These are phyloP conservation scores for Glaciozyma antarctica DNA, from an alignment of 768 basidiomycete species.

Conservation along the genomic window DNA sequence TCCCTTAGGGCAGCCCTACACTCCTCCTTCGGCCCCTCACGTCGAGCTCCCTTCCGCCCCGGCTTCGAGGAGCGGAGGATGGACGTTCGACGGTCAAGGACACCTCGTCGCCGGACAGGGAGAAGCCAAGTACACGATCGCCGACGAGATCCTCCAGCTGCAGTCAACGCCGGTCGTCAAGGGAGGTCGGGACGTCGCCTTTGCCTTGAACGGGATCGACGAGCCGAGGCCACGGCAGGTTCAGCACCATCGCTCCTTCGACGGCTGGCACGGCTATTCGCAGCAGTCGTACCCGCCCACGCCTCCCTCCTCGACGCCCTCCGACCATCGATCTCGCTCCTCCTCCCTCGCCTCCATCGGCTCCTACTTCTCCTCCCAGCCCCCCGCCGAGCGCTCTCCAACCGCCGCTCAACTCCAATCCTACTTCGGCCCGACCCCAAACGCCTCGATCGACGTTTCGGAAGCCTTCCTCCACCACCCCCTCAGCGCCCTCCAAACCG, in stretches of 20 bases:
- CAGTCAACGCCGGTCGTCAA: background rate
- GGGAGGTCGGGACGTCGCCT: no score
- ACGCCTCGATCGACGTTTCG: background rate
- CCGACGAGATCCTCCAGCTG: conserved; percentile 27
- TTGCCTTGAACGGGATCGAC: no score
- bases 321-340: background rate
- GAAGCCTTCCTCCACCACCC: conserved; percentile 3
- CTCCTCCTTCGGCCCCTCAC: conserved; percentile 4
- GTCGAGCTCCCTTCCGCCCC: background rate
- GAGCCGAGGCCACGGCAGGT: background rate
- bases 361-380: conserved; percentile 2
- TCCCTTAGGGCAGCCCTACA: background rate
- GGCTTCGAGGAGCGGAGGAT: background rate
- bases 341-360: background rate
- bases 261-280: background rate
- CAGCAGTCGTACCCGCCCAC: background rate
- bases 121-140: conserved; percentile 11
- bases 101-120: conserved; percentile 11
- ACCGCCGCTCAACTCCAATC: conserved; percentile 22
- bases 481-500: conserved; percentile 15
- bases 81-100: conserved; percentile 11
- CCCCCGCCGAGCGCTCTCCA: background rate
- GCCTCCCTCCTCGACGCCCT: conserved; percentile 1
- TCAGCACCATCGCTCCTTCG: conserved; percentile 1
- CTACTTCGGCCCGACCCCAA: conserved; percentile 15